Base-by-base conservation (phyloP, 192 early-diverging fungal genomes). In the Polychytrium aggregatum region DNA sequence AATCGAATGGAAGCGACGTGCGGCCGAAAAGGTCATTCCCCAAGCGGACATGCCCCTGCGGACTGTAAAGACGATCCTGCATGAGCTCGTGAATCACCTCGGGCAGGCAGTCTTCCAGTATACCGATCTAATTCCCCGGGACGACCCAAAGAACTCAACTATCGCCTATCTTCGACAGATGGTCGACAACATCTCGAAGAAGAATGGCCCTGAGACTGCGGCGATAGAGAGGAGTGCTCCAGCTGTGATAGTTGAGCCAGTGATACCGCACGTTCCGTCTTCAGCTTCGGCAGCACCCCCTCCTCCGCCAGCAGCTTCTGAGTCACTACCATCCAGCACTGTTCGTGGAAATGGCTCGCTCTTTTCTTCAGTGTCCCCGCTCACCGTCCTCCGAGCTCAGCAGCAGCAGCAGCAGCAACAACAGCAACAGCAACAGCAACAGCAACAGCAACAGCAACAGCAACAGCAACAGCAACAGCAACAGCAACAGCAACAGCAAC, bases 21-120 rank as follows among this genome's bases (percentile, higher is more conserved):
- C 78, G 24, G 67, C 72, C 28, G 82, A 91, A 26, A 59, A 53
- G 27, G 60, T 70, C 11, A 78, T 80, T 28, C 82, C 84, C 17
- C 65, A 87, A 44, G 87, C 88, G 41, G 92, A 98, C 51, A 72
- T 98, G 84, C 92, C 94, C 0, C 64, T 92, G 48, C 83, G 92
- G 36, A 97, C 94, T 0, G 85, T 96, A 18, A 96, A 96, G 70
- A 95, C 93, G 0, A 72, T 98, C 17, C 60, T 87, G 26, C 74
- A 87, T 20, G 84, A 90, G 59, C 52, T 95, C 33, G 76, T 79
- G 0, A 76, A 74, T 21, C 63, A 59, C 5, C 63, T 92, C 44
- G 80, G 82, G 8, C 82, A 79, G 22, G 48, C 45, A 17, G 68
- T 84, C 2, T 67, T 78, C 40, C 57, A 84, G 5, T 70, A 82